These are phyloP conservation scores for Pharnaceum exiguum DNA, from an alignment of 148 eudicot genomes.

Conservation along the genomic window DNA sequence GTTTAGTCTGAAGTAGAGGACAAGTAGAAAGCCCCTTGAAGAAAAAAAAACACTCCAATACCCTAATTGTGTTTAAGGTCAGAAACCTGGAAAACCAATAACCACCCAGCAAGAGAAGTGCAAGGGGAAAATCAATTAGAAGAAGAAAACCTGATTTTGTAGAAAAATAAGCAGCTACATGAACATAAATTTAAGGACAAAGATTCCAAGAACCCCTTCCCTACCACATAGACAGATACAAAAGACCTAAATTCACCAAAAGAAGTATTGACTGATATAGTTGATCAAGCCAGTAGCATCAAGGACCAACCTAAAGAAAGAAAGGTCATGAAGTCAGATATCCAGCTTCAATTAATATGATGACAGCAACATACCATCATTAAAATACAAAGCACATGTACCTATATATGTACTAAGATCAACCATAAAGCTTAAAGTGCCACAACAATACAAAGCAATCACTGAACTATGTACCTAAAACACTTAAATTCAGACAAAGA, in stretches of 20 bases:
- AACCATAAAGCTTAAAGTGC: conserved; percentile 20
- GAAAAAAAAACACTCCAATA: conserved; percentile 33
- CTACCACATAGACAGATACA: conserved; percentile 14
- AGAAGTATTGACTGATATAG: conserved; percentile 17
- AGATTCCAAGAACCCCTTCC: conserved; percentile 10
- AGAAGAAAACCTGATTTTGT: conserved; percentile 1
- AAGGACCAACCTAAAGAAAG: conserved; percentile 17
- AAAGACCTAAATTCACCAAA: conserved; percentile 8
- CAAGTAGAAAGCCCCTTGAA: conserved; percentile 10
- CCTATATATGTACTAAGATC: conserved; percentile 26
- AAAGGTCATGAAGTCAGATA: conserved; percentile 23
- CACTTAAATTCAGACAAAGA: neutral
- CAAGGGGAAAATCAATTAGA: conserved; percentile 3
- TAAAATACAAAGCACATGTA: conserved; percentile 26
- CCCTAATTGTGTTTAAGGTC: conserved; percentile 17
- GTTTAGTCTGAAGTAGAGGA: neutral
- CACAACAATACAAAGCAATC: conserved; percentile 21
- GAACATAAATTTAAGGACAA: conserved; percentile 20
- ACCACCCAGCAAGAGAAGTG: conserved; percentile 5
- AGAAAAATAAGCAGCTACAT: neutral
- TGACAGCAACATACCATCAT: conserved; percentile 37
- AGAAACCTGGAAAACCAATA: conserved; percentile 30
- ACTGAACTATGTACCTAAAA: too few species aligned
- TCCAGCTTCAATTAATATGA: conserved; percentile 43
- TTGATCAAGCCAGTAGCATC: conserved; percentile 23